phyloP scores from a whole-genome alignment of 805 yeast species.

The Candida pseudofarinosa region DNA sequence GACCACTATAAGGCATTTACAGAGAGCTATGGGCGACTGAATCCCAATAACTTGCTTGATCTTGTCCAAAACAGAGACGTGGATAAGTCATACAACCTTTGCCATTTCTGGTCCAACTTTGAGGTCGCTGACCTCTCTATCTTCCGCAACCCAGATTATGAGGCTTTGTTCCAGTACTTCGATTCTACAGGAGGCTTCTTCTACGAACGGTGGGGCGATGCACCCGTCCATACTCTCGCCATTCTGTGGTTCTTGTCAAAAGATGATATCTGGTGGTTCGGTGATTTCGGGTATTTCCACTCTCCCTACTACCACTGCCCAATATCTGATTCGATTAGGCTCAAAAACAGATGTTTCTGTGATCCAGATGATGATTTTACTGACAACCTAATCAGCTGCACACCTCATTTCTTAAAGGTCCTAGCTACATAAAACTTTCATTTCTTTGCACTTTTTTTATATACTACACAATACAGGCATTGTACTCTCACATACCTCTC shows the following conservation, averaged over 20 bases:
- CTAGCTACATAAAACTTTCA: not conserved
- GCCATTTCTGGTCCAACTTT: slow-evolving; percentile 83
- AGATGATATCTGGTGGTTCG: slow-evolving; percentile 63
- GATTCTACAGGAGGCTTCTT: slow-evolving; percentile 75
- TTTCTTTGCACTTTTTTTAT: not conserved
- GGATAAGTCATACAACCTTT: slow-evolving; percentile 49
- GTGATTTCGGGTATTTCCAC: slow-evolving; percentile 73
- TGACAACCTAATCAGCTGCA: slow-evolving; percentile 17
- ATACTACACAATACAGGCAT: not conserved
- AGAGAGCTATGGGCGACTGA: slow-evolving; percentile 35
- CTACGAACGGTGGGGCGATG: slow-evolving; percentile 93
- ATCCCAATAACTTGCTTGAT: slow-evolving; percentile 16
- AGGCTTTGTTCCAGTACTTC: slow-evolving; percentile 55
- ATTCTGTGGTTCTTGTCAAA: slow-evolving; percentile 56
- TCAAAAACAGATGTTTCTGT: slow-evolving; percentile 32
- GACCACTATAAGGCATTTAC: slow-evolving; percentile 47
- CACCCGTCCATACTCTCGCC: slow-evolving; percentile 83
- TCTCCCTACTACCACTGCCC: slow-evolving; percentile 67
- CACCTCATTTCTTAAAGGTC: slow-evolving; percentile 11
- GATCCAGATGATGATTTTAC: slow-evolving; percentile 34
- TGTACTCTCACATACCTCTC: too few relatives aligned
- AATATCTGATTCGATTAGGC: slow-evolving; percentile 20
- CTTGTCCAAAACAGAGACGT: slow-evolving; percentile 15
- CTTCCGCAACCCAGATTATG: slow-evolving; percentile 56
- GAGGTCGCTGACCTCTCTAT: slow-evolving; percentile 71